Base-by-base conservation (phyloP, 768 basidiomycete species). In the Tricholoma sp. region DNA sequence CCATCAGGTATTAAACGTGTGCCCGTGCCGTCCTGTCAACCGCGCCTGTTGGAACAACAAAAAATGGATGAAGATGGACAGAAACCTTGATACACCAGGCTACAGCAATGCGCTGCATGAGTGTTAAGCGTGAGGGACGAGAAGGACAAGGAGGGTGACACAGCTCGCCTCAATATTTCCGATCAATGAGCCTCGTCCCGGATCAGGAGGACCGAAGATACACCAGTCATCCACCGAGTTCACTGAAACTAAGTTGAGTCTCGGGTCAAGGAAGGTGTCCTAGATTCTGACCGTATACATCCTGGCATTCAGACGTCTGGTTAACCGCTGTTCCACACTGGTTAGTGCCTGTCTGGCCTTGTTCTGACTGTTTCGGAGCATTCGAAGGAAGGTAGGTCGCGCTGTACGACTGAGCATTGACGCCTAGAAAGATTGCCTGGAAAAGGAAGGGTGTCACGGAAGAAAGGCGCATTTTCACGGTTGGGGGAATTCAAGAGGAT, bases 1-100 rank as follows among this genome's bases (percentile, higher is more conserved):
- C 87, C 89, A 55, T 83, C 80, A 7, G 88, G 90, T 60, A 92
- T 88, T 61, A 87, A 66, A 50, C 83, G 83, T 7, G 83, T 79
- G 27, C 87, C 88, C 47, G 83, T 78, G 35, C 81, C 82, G 60
- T 72, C 67, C 84, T 86, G 57, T 39, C 27, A 29, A 49, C 5
- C 27, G 29, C 4, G 9, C 5, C 46, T 29, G 47, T 29, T 50
- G 27, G 16, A 29, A 9, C 4, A n/a, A 50, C 16, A 31, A n/a
- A 8, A 19, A 29, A 2, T 9, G 27, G 7, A 50, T 9, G 0
- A 24, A 50, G 27, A 50, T 24, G 34, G 16, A 41, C 4, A 32
- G 45, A 32, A 53, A 74, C 77, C 68, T 77, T 75, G n/a, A 70
- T 65, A 61, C 78, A 80, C 76, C 76, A 78, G 5, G 75, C 66